phyloP scores from a whole-genome alignment of 169 alveolate genomes.

The Eimeria falciformis region DNA sequence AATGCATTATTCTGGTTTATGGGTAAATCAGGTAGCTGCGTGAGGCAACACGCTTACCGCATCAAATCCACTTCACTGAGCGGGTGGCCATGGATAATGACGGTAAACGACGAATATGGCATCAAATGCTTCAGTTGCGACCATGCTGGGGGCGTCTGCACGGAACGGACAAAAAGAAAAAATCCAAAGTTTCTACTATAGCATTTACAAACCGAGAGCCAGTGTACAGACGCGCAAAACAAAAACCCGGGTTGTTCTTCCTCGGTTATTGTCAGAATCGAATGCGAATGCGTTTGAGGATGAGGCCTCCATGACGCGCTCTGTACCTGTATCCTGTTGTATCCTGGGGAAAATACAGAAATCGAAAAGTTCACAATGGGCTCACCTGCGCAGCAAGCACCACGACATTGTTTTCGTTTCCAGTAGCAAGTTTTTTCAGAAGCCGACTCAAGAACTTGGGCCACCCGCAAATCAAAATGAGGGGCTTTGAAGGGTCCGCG shows the following conservation, averaged over 20 bases:
- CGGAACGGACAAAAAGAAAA: too few species aligned
- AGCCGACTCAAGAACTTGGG: constrained; percentile 1
- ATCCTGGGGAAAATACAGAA: neutral
- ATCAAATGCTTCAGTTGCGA: neutral
- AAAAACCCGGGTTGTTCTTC: too few species aligned
- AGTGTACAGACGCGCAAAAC: too few species aligned
- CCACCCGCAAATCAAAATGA: constrained; percentile 32
- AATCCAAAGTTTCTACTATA: too few species aligned
- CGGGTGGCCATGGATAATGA: constrained; percentile 1
- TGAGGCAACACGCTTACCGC: too few species aligned
- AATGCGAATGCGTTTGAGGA: neutral
- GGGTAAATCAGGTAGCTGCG: too few species aligned
- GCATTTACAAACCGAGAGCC: too few species aligned
- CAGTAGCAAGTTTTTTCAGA: neutral
- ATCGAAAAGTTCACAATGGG: neutral
- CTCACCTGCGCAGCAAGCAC: constrained; percentile 34
- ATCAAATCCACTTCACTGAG: constrained; percentile 1
- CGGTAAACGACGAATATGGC: constrained; percentile 2
- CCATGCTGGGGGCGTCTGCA: constrained; percentile 40
- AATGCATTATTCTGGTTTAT: too few species aligned
- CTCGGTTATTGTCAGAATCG: too few species aligned
- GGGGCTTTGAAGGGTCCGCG: neutral
- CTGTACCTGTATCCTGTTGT: neutral
- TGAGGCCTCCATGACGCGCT: neutral
- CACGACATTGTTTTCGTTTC: neutral